Conservation (phyloP, 176 grass and related monocot species). For the Puya raimondii region DNA sequence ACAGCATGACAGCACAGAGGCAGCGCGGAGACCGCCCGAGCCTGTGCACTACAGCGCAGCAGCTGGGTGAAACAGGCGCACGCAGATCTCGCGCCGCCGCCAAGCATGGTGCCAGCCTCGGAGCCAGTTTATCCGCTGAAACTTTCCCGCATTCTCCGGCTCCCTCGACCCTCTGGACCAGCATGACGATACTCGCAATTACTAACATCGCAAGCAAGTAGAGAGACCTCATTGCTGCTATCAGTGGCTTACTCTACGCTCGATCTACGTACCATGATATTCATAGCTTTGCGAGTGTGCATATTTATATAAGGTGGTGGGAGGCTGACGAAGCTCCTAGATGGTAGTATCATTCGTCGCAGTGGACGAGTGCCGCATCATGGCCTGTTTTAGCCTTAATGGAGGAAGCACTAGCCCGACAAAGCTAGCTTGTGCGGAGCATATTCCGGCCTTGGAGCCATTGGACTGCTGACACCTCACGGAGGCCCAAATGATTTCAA, state of each 20-base stretch:
- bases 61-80: slow-evolving; percentile 20
- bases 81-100: slow-evolving; percentile 31
- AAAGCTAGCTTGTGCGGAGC: not conserved
- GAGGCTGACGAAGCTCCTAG: not conserved
- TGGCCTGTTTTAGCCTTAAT: not conserved
- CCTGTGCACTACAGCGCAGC: slow-evolving; percentile 46
- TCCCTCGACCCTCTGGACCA: slow-evolving; percentile 1
- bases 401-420: not conserved
- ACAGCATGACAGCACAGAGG: slow-evolving; percentile 68
- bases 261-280: not conserved
- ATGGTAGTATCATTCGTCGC: too few species aligned
- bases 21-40: slow-evolving; percentile 54
- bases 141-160: slow-evolving; percentile 53
- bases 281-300: not conserved
- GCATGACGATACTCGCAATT: not conserved
- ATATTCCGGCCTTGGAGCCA: not conserved
- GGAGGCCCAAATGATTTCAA: not conserved
- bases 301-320: not conserved
- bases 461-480: not conserved
- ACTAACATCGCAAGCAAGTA: not conserved
- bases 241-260: not conserved
- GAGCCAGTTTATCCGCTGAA: slow-evolving; percentile 42
- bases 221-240: not conserved
- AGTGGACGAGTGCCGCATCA: not conserved
- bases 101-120: slow-evolving; percentile 46